phyloP scores from a whole-genome alignment of 1,284 basidiomycete genomes.

The Xerocomus cyaneibrunnescens region DNA sequence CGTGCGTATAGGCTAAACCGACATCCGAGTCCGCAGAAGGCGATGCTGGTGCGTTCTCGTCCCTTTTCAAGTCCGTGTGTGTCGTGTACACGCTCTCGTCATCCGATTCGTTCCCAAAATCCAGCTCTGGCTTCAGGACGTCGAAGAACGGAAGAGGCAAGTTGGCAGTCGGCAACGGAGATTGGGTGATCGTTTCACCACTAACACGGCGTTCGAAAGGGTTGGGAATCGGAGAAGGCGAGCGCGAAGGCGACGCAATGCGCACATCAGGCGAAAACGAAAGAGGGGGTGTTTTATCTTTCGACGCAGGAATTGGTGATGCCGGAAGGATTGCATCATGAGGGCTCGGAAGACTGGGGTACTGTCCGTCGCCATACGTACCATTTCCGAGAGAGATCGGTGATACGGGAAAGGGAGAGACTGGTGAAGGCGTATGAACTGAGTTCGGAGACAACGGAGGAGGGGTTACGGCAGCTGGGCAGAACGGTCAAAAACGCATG shows the following conservation, averaged over 20 bases:
- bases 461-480: conserved; percentile 39
- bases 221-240: conserved; percentile 38
- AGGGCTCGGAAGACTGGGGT: conserved; percentile 24
- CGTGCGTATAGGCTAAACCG: conserved; percentile 53
- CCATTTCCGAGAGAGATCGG: conserved; percentile 30
- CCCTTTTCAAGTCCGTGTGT: conserved; percentile 26
- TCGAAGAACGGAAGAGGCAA: conserved; percentile 45
- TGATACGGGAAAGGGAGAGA: conserved; percentile 44
- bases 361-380: conserved; percentile 17
- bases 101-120: conserved; percentile 31
- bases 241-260: conserved; percentile 36
- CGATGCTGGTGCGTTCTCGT: conserved; percentile 37
- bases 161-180: conserved; percentile 22
- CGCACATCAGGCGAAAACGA: conserved; percentile 23
- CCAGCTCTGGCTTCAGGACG: conserved; percentile 35
- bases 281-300: conserved; percentile 20
- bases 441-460: conserved; percentile 47
- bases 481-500: conserved; percentile 9
- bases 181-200: conserved; percentile 33
- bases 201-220: conserved; percentile 36
- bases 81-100: conserved; percentile 37
- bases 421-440: conserved; percentile 43
- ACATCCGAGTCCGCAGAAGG: conserved; percentile 42
- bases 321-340: conserved; percentile 17
- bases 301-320: conserved; percentile 6